A percentile compares a stretch with the other conserved stretches of the same genome.
Evolutionary conservation across 164 flowering plant genomes (phyloP).

Genomic region (Annona squamosa): DNA sequence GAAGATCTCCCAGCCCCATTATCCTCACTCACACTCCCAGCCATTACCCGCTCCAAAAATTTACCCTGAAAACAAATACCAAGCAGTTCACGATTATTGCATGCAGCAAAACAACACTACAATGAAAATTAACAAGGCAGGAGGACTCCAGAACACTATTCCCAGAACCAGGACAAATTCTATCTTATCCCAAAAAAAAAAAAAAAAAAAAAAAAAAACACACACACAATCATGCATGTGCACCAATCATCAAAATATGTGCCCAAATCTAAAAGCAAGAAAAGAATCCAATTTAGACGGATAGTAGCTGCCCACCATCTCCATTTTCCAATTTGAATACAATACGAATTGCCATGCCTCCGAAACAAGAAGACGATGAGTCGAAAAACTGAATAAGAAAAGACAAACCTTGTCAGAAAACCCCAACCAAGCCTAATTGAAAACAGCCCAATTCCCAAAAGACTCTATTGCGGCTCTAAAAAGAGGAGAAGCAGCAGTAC

Average conservation of each 20-base stretch:
- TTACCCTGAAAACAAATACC: conserved; percentile 7
- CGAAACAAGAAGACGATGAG: background rate
- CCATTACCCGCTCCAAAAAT: conserved; percentile 27
- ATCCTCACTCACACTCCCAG: conserved; percentile 30
- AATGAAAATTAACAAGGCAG: background rate
- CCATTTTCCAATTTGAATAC: background rate
- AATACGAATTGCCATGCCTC: background rate
- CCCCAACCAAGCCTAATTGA: no score
- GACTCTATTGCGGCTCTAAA: no score
- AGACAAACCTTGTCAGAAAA: no score
- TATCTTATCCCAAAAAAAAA: background rate
- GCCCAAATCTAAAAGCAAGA: background rate
- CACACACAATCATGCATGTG: background rate
- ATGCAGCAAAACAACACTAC: background rate
- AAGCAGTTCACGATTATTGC: background rate
- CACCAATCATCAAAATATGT: background rate
- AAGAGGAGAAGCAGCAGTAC: no score
- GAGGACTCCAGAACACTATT: background rate
- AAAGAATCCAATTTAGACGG: background rate
- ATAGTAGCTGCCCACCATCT: background rate
- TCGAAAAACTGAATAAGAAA: no score
- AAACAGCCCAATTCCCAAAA: no score
- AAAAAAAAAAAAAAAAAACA: background rate
- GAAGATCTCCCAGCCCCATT: conserved; percentile 29
- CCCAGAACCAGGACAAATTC: background rate